Conservation (phyloP, 768 basidiomycete species). For the Mycena haematopus region DNA sequence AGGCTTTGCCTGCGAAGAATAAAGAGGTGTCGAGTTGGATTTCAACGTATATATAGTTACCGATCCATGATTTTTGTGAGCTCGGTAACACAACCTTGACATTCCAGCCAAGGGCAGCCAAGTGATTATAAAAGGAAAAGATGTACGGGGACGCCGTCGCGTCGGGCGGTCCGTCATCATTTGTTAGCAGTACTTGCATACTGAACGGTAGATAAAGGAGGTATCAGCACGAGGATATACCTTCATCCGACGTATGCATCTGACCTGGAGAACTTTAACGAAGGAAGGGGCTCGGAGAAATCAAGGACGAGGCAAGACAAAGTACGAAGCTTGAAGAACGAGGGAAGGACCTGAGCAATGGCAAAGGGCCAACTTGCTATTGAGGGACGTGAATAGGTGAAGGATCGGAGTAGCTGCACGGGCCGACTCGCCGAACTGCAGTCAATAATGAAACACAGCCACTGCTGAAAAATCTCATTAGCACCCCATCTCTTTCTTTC, state of each 20-base stretch:
- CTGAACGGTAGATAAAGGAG: too few relatives aligned
- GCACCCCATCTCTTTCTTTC: neutral
- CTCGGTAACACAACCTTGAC: constrained; percentile 72
- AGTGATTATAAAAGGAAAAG: constrained; percentile 68
- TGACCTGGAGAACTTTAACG: too few relatives aligned
- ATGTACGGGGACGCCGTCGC: constrained; percentile 73
- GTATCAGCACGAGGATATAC: too few relatives aligned
- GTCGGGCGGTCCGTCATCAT: constrained; percentile 85
- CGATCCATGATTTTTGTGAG: constrained; percentile 89
- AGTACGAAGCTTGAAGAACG: too few relatives aligned
- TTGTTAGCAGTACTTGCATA: constrained; percentile 47
- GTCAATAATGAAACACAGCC: neutral
- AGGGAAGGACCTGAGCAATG: too few relatives aligned
- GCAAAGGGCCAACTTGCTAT: too few relatives aligned
- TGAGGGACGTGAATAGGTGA: too few relatives aligned
- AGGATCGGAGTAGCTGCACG: too few relatives aligned
- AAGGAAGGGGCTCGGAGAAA: too few relatives aligned
- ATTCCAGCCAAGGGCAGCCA: constrained; percentile 51
- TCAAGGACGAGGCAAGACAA: too few relatives aligned
- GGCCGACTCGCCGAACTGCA: neutral
- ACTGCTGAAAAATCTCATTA: neutral
- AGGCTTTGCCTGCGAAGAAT: constrained; percentile 68
- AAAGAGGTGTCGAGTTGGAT: neutral
- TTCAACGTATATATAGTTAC: constrained; percentile 45
- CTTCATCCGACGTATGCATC: too few relatives aligned